Base-by-base conservation (phyloP, 2,329 filamentous ascomycete species). In the Ceratocystis albifundus region DNA sequence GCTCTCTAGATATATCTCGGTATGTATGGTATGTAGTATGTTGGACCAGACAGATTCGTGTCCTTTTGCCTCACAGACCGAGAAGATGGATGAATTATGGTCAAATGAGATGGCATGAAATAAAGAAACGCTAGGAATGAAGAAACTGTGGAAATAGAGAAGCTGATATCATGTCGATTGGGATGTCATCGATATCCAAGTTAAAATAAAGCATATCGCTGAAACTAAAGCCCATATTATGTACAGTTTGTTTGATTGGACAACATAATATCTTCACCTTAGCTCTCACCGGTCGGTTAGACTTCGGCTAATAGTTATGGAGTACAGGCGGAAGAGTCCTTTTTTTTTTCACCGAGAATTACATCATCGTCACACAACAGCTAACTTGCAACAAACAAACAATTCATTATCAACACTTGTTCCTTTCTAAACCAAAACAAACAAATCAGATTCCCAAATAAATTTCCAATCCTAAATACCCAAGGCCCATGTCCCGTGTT, bases 241-340 rank as follows among this genome's bases (percentile, higher is more conserved):
- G 28, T 59, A 1, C 32, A 7, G 5, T 32, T 8, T 22, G 28
- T 59, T 36, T 59, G 25, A 59, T 59, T 59, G 55, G 55, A 62
- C 36, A 62, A 46, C 61, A 62, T 62, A 62, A 44, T 22, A 44
- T 32, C 61, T 44, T 62, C 61, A 44, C 30, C 61, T 32, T 41
- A 4, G 7, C 22, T 8, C 22, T 30, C 28, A 50, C 62, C 45
- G 62, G 12, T 1, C 1, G 45, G 45, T 28, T 28, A n/a, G 22
- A 25, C 25, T 20, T 5, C 55, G 55, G 55, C 3, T 59, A 32
- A 59, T 57, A 17, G n/a, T n/a, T n/a, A n/a, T n/a, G n/a, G n/a
- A n/a, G 1, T 4, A 10, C 20, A 25, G n/a, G 48, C 8, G 4
- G 8, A n/a, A n/a, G n/a, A 2, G 1, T 3, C 17, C 15, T 48